These are phyloP conservation scores for Scortechinia acanthostroma DNA, from an alignment of 2,329 filamentous ascomycete species.

Conservation along the genomic window DNA sequence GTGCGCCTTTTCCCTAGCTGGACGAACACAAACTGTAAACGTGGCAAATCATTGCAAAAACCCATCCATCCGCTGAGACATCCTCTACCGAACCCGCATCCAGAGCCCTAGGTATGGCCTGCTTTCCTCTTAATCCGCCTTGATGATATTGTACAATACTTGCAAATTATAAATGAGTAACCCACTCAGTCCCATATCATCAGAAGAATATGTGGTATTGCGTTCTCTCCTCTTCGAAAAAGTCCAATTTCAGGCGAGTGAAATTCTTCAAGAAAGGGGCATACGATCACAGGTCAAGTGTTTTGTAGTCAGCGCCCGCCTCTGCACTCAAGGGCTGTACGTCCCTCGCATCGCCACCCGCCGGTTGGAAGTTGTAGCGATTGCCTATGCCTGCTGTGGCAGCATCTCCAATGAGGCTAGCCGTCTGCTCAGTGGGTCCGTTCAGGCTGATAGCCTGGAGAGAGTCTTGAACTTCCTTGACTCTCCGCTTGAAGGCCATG, in stretches of 20 bases:
- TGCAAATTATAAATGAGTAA: too few species aligned
- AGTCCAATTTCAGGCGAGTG: constrained; percentile 12
- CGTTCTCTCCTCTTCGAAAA: too few species aligned
- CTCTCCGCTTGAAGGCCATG: constrained; percentile 79
- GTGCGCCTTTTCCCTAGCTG: too few species aligned
- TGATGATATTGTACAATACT: too few species aligned
- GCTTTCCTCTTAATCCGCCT: too few species aligned
- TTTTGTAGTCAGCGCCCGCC: constrained; percentile 27
- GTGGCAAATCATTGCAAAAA: too few species aligned
- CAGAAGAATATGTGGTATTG: too few species aligned
- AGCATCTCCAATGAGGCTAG: constrained; percentile 12
- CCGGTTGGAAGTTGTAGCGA: constrained; percentile 19
- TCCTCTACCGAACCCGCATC: too few species aligned
- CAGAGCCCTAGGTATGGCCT: too few species aligned
- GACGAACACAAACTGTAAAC: too few species aligned
- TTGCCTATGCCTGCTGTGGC: constrained; percentile 12
- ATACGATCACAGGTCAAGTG: constrained; percentile 26
- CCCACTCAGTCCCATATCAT: too few species aligned
- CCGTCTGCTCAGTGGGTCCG: constrained; percentile 19
- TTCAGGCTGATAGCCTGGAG: constrained; percentile 43
- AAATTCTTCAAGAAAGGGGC: constrained; percentile 10
- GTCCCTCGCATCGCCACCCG: constrained; percentile 12
- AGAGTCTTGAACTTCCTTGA: constrained; percentile 73
- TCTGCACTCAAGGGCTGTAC: constrained; percentile 28
- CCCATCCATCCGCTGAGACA: too few species aligned